Percentiles rank a stretch among this genome's conserved stretches.
Evolutionary conservation across 176 grass and related monocot genomes (phyloP).

Genomic region (Oryza officinalis): DNA sequence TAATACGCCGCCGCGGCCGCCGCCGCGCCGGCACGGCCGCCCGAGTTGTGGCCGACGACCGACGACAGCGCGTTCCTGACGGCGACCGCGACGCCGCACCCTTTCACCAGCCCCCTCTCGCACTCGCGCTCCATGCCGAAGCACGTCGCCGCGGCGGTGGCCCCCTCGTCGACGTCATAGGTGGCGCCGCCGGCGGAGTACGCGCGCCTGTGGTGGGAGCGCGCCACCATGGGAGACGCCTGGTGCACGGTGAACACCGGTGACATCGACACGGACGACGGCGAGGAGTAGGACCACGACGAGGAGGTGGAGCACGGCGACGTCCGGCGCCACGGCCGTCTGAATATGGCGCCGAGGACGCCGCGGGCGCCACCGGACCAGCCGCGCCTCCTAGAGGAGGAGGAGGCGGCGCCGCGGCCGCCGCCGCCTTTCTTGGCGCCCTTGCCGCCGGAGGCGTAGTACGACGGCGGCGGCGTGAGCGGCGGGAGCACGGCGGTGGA

Average conservation of each 20-base stretch:
- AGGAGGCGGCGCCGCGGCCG: background rate
- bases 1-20: background rate
- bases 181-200: background rate
- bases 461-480: slow-evolving; percentile 61
- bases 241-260: slow-evolving; percentile 46
- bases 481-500: slow-evolving; percentile 39
- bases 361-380: background rate
- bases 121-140: slow-evolving; percentile 39
- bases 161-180: background rate
- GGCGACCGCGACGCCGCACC: slow-evolving; percentile 37
- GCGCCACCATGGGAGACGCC: background rate
- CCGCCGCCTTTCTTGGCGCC: background rate
- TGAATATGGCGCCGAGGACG: slow-evolving; percentile 4
- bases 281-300: slow-evolving; percentile 13
- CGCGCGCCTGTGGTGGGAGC: slow-evolving; percentile 16
- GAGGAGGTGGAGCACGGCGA: slow-evolving; percentile 22
- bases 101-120: slow-evolving; percentile 32
- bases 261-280: slow-evolving; percentile 33
- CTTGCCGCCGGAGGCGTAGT: slow-evolving; percentile 19
- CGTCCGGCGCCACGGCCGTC: slow-evolving; percentile 10
- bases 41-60: slow-evolving; percentile 41
- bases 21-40: slow-evolving; percentile 18
- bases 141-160: slow-evolving; percentile 9
- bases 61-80: slow-evolving; percentile 34
- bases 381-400: background rate